Evolutionary conservation across 176 grass and related monocot species (phyloP).

Genomic region (Carex scoparia): DNA sequence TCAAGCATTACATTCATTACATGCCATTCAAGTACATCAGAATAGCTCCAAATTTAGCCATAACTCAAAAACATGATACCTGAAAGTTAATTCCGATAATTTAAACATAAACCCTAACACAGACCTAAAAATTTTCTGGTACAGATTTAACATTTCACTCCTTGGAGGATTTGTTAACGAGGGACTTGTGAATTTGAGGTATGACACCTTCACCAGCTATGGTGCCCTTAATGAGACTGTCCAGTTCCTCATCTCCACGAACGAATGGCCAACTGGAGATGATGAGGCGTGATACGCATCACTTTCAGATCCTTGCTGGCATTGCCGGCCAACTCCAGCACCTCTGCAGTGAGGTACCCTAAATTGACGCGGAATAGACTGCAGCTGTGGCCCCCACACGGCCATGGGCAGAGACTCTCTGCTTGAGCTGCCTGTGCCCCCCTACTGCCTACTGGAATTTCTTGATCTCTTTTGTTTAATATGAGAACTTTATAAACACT

Average conservation of each 20-base stretch:
- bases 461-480: too few relatives aligned
- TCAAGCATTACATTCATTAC: too few relatives aligned
- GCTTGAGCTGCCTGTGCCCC: too few relatives aligned
- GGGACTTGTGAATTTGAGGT: slow-evolving; percentile 62
- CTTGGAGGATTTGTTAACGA: slow-evolving; percentile 68
- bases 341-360: slow-evolving; percentile 67
- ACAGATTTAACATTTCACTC: slow-evolving; percentile 26
- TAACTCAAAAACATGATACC: not conserved
- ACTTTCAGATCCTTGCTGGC: slow-evolving; percentile 81
- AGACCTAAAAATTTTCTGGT: not conserved
- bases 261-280: slow-evolving; percentile 62
- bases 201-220: slow-evolving; percentile 71
- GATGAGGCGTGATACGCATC: slow-evolving; percentile 68
- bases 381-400: slow-evolving; percentile 39
- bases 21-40: too few relatives aligned
- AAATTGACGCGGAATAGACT: slow-evolving; percentile 64
- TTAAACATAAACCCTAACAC: slow-evolving; percentile 1
- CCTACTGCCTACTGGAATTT: too few relatives aligned
- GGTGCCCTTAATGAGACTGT: slow-evolving; percentile 71
- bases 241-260: slow-evolving; percentile 62
- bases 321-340: slow-evolving; percentile 61
- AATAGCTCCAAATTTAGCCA: not conserved
- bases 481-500: too few relatives aligned
- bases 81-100: not conserved
- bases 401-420: too few relatives aligned